phyloP scores from a whole-genome alignment of 257 asterid species.

The Primulina huaijiensis region DNA sequence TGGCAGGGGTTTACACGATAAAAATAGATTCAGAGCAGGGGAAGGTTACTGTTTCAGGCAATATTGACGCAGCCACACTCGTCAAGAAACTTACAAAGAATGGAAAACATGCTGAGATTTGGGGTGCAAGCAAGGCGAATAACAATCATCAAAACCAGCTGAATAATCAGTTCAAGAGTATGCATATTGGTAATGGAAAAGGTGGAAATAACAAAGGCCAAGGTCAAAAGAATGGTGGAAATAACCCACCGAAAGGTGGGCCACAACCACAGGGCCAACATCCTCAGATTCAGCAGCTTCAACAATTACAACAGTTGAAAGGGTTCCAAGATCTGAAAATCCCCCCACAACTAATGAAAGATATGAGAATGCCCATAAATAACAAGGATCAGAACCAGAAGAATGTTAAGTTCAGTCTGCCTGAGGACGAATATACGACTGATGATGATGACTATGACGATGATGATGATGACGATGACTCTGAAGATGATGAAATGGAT shows the following conservation, averaged over 20 bases:
- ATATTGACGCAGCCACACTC: constrained; percentile 68
- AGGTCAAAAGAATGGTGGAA: constrained; percentile 36
- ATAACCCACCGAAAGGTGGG: constrained; percentile 35
- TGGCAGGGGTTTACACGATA: constrained; percentile 72
- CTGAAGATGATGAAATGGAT: constrained; percentile 53
- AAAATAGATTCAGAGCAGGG: constrained; percentile 80
- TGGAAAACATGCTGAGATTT: constrained; percentile 78
- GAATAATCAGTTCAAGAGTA: constrained; percentile 53
- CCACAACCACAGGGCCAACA: constrained; percentile 20
- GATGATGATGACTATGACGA: constrained; percentile 37
- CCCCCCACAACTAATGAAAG: constrained; percentile 49
- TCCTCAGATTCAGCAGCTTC: constrained; percentile 41
- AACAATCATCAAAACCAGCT: constrained; percentile 44
- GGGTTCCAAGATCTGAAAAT: constrained; percentile 56
- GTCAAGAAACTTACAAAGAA: constrained; percentile 75
- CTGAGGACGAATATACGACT: constrained; percentile 47
- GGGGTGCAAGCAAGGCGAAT: constrained; percentile 73
- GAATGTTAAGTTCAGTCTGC: constrained; percentile 51
- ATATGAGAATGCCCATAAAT: constrained; percentile 37
- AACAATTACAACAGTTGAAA: constrained; percentile 50
- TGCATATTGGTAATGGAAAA: constrained; percentile 53
- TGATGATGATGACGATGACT: constrained; percentile 31
- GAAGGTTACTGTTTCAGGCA: constrained; percentile 90
- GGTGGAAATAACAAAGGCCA: constrained; percentile 47
- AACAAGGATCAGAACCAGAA: constrained; percentile 45